Evolutionary conservation across 306 rosid genomes (phyloP).

Genomic region (Prunus mume): DNA sequence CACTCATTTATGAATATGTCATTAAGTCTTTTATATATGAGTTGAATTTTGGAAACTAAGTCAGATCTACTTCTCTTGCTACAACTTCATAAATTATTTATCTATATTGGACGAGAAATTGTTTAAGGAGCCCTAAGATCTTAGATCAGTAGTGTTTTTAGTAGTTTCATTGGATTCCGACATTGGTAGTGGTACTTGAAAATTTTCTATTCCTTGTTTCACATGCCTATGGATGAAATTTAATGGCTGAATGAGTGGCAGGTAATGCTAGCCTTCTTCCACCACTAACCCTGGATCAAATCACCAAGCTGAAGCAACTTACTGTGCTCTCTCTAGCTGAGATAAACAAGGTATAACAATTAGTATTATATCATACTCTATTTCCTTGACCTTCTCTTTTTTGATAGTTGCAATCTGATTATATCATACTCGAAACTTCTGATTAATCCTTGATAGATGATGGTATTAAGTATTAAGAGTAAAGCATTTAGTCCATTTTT

Average conservation of each 20-base stretch:
- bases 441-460: background rate
- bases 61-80: background rate
- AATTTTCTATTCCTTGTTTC: background rate
- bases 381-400: background rate
- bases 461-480: background rate
- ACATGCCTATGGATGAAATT: background rate
- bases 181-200: background rate
- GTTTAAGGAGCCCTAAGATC: background rate
- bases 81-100: background rate
- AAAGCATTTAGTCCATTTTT: background rate
- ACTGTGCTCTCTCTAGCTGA: slow-evolving; percentile 24
- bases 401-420: background rate
- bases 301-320: slow-evolving; percentile 25
- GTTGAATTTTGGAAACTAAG: background rate
- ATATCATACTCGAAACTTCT: background rate
- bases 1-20: background rate
- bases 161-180: background rate
- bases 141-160: background rate
- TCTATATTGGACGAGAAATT: background rate
- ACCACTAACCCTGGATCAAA: slow-evolving; percentile 13
- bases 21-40: background rate
- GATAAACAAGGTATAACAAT: slow-evolving; percentile 10
- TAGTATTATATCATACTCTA: background rate
- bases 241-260: background rate
- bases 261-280: slow-evolving; percentile 23